phyloP scores from a whole-genome alignment of 2,329 filamentous ascomycete species.

The Zalaria obscura region DNA sequence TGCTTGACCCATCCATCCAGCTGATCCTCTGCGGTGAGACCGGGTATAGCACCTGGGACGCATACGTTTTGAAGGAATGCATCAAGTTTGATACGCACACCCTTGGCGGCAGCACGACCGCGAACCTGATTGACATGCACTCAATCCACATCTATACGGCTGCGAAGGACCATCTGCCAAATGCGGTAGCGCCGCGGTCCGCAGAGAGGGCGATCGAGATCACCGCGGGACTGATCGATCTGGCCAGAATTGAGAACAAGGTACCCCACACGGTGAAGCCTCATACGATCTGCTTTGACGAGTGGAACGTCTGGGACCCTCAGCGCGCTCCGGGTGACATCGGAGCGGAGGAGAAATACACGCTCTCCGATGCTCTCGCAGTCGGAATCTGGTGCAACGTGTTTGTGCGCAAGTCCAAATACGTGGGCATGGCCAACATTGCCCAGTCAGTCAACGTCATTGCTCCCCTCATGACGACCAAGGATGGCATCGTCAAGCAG shows the following conservation, averaged over 20 bases:
- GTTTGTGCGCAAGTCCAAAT: conserved; percentile 55
- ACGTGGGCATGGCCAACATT: conserved; percentile 66
- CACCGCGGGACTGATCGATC: conserved; percentile 53
- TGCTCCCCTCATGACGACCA: conserved; percentile 58
- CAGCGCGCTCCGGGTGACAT: conserved; percentile 53
- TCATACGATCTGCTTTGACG: conserved; percentile 66
- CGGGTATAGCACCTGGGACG: conserved; percentile 57
- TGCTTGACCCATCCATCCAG: conserved; percentile 53
- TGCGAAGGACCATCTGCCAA: conserved; percentile 32
- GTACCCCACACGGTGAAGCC: conserved; percentile 44
- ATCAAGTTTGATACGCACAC: conserved; percentile 37
- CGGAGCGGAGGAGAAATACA: conserved; percentile 62
- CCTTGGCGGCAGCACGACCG: conserved; percentile 32
- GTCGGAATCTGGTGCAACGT: conserved; percentile 64
- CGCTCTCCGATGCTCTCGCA: conserved; percentile 61
- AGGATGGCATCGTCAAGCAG: conserved; percentile 51
- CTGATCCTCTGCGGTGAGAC: conserved; percentile 65
- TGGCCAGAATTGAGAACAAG: conserved; percentile 56
- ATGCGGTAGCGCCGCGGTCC: conserved; percentile 49
- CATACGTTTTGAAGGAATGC: conserved; percentile 57
- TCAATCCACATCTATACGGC: conserved; percentile 69
- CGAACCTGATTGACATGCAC: conserved; percentile 59
- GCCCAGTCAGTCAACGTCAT: conserved; percentile 70
- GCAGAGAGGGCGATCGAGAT: conserved; percentile 65
- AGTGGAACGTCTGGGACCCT: conserved; percentile 77